Evolutionary conservation across 2,329 filamentous ascomycete genomes (phyloP), one percentile per base, ranked within the genome.

Genomic region (Alternaria burnsii): DNA sequence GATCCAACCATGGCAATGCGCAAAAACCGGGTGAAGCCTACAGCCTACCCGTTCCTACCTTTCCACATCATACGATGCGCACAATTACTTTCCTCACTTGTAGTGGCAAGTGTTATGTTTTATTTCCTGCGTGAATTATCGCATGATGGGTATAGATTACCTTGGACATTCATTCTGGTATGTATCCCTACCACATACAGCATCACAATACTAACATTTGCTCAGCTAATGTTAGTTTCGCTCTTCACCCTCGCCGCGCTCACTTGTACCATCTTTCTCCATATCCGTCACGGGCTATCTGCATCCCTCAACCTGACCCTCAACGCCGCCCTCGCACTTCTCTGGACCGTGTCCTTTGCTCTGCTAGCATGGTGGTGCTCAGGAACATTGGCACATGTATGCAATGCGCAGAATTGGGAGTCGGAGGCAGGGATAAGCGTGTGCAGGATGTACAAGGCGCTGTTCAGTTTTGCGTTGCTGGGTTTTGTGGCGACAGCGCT

Each of bases 131-230:
- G 79, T 65, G 83, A 87, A 65, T 80, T 88, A 22, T 80, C 80
- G 20, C 77, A 80, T 44, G 84, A 85, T 62, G 75, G 82, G 50
- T 86, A 82, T 75, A 80, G 79, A 46, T 77, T 86, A 4, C 87
- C 87, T 0, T 88, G 85, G 83, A 86, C 86, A 3, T 88, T 88
- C 69, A 79, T 88, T 18, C 76, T 88, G 61, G 86, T 88, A 80
- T 63, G 82, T 28, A 34, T 22, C 10, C 12, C 18, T n/a, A n/a
- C 46, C 16, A 24, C 18, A 48, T 34, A 4, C 28, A 4, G 2
- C 4, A 20, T 10, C 18, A 6, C 42, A 44, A 18, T 16, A n/a
- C 64, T 63, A 59, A 66, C 26, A 22, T 2, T 5, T 5, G 10
- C 4, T 5, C 32, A 88, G 86, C 82, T 88, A 52, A 78, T 85